phyloP scores from a whole-genome alignment of 176 grass and related monocot species.

The Pharus latifolius region DNA sequence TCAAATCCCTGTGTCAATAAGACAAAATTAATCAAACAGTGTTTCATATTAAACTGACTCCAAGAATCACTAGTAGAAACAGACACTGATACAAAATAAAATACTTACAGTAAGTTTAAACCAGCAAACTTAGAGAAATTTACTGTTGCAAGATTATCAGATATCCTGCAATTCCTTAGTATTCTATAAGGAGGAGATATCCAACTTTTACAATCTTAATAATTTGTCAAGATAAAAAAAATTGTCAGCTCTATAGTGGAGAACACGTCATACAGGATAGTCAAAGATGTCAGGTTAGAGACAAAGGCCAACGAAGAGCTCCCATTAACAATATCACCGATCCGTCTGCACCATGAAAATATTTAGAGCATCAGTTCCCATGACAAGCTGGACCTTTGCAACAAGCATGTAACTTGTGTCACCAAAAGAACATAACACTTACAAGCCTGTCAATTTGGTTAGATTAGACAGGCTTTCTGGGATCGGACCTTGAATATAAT shows the following conservation, averaged over 20 bases:
- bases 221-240: neutral
- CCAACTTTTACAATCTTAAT: neutral
- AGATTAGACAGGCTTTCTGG: constrained; percentile 33
- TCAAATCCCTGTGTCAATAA: too few species aligned
- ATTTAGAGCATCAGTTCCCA: neutral
- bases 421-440: neutral
- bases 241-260: neutral
- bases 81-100: too few species aligned
- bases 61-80: too few species aligned
- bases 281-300: constrained; percentile 32
- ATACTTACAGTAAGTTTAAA: constrained; percentile 13
- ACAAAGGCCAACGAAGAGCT: constrained; percentile 35
- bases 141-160: constrained; percentile 19
- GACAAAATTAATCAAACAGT: neutral
- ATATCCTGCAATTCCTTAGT: constrained; percentile 47
- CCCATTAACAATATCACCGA: constrained; percentile 37
- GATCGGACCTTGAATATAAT: constrained; percentile 41
- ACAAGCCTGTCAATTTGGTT: constrained; percentile 22
- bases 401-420: too few species aligned
- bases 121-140: constrained; percentile 17
- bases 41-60: too few species aligned
- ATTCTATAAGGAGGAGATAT: constrained; percentile 25
- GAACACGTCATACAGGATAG: constrained; percentile 11
- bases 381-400: too few species aligned
- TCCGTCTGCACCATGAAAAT: too few species aligned